Evolutionary conservation across 1,139 yeast genomes (phyloP).

Genomic region (Geotrichum reessii): DNA sequence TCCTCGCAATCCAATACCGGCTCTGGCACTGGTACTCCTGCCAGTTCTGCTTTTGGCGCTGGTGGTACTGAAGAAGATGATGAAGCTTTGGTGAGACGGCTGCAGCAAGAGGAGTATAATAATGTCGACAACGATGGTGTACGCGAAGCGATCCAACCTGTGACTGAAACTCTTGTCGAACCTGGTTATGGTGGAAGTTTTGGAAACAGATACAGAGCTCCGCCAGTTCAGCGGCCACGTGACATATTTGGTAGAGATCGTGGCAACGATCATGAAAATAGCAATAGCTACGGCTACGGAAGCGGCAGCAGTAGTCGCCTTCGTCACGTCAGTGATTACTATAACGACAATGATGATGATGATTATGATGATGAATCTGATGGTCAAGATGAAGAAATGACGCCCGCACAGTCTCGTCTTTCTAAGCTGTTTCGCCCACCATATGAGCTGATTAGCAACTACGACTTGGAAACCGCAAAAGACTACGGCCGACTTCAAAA

Average conservation of each 20-base stretch:
- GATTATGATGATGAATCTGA: constrained; percentile 3
- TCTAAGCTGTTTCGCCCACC: constrained; percentile 90
- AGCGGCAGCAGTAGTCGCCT: not conserved
- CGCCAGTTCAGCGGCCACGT: not conserved
- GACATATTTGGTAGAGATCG: not conserved
- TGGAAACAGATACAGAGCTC: not conserved
- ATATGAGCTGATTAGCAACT: constrained; percentile 70
- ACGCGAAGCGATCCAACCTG: constrained; percentile 71
- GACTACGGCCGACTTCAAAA: constrained; percentile 53
- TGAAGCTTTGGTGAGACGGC: constrained; percentile 54
- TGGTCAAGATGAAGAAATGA: constrained; percentile 30
- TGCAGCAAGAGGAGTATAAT: constrained; percentile 54
- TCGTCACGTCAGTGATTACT: not conserved
- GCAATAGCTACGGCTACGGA: not conserved
- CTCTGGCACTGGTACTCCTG: not conserved
- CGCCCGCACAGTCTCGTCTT: constrained; percentile 62
- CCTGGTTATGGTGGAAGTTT: constrained; percentile 21
- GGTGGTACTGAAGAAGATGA: constrained; percentile 39
- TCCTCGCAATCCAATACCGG: not conserved
- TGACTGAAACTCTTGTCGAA: constrained; percentile 73
- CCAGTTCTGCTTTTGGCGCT: not conserved
- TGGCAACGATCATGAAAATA: not conserved
- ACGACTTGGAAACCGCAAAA: constrained; percentile 66
- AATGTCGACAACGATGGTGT: constrained; percentile 45
- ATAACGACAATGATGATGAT: constrained; percentile 16